These are phyloP conservation scores for Cairneyella variabilis DNA, from an alignment of 495 filamentous ascomycete genomes.

Conservation along the genomic window DNA sequence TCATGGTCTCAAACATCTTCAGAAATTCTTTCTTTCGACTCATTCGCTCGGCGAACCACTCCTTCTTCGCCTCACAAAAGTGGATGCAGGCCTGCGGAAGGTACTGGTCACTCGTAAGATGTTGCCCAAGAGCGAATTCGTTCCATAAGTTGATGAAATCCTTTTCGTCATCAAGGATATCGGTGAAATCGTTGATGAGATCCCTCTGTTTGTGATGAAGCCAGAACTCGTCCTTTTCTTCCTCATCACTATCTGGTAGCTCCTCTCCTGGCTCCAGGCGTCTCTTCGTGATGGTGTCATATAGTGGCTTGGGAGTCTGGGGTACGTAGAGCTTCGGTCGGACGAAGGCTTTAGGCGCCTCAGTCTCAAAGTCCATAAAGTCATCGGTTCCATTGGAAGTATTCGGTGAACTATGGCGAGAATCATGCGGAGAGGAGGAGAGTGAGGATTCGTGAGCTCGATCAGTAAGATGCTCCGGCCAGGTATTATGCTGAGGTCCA, in stretches of 20 bases:
- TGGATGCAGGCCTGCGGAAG: constrained; percentile 39
- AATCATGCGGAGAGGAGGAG: constrained; percentile 22
- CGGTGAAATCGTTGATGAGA: constrained; percentile 45
- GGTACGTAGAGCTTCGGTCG: constrained; percentile 35
- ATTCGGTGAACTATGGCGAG: constrained; percentile 29
- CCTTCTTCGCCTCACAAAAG: constrained; percentile 39
- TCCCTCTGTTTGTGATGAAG: constrained; percentile 49
- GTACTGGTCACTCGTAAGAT: constrained; percentile 42
- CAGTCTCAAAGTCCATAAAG: constrained; percentile 15
- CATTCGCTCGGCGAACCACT: constrained; percentile 38
- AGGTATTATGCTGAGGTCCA: constrained; percentile 33
- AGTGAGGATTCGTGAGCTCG: constrained; percentile 17
- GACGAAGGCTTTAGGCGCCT: constrained; percentile 14
- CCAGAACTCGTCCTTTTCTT: constrained; percentile 42
- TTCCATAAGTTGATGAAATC: constrained; percentile 51
- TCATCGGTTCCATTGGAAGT: constrained; percentile 19
- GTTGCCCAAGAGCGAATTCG: constrained; percentile 40
- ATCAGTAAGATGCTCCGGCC: constrained; percentile 19
- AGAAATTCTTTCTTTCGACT: constrained; percentile 40
- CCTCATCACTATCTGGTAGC: constrained; percentile 33
- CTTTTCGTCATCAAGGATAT: constrained; percentile 44
- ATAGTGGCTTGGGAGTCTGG: constrained; percentile 45
- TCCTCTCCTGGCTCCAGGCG: constrained; percentile 40
- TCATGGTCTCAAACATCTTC: constrained; percentile 40
- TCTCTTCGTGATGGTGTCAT: constrained; percentile 45